phyloP scores from a whole-genome alignment of 805 yeast species.

The Candida sphagnicola region DNA sequence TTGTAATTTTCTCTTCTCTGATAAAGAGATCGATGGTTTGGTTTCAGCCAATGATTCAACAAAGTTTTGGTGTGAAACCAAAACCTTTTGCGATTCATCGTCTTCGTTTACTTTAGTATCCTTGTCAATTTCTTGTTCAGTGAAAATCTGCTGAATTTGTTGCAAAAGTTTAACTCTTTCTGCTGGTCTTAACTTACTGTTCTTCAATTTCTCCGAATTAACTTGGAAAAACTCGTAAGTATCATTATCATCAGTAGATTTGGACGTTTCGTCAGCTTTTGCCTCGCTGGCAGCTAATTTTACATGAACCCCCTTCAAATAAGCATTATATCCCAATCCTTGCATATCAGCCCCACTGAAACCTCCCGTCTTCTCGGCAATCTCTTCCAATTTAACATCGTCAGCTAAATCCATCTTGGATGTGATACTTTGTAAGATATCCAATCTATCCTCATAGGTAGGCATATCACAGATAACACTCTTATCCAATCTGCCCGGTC shows the following conservation, averaged over 20 bases:
- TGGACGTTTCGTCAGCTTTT: slow-evolving; percentile 12
- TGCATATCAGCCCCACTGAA: slow-evolving; percentile 95
- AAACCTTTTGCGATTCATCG: slow-evolving; percentile 26
- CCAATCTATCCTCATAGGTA: slow-evolving; percentile 59
- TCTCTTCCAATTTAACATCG: slow-evolving; percentile 46
- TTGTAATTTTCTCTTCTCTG: slow-evolving; percentile 61
- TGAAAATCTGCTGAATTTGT: slow-evolving; percentile 40
- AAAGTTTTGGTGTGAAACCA: slow-evolving; percentile 53
- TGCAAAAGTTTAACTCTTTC: slow-evolving; percentile 39
- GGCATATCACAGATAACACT: slow-evolving; percentile 91
- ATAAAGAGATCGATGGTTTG: slow-evolving; percentile 80
- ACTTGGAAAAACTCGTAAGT: slow-evolving; percentile 42
- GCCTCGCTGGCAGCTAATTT: slow-evolving; percentile 47
- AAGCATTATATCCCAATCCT: slow-evolving; percentile 88
- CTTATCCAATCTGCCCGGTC: slow-evolving; percentile 96
- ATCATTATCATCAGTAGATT: slow-evolving; percentile 10
- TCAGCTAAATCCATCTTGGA: slow-evolving; percentile 54
- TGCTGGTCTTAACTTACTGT: slow-evolving; percentile 26
- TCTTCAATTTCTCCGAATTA: slow-evolving; percentile 26
- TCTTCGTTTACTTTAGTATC: slow-evolving; percentile 8
- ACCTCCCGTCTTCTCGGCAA: slow-evolving; percentile 65
- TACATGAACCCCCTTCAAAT: slow-evolving; percentile 77
- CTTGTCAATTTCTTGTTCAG: slow-evolving; percentile 10
- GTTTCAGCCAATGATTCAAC: slow-evolving; percentile 65
- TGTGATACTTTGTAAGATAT: slow-evolving; percentile 59